Evolutionary conservation across 2,329 filamentous ascomycete genomes (phyloP).

Genomic region (Davidsoniella neocaledoniae): DNA sequence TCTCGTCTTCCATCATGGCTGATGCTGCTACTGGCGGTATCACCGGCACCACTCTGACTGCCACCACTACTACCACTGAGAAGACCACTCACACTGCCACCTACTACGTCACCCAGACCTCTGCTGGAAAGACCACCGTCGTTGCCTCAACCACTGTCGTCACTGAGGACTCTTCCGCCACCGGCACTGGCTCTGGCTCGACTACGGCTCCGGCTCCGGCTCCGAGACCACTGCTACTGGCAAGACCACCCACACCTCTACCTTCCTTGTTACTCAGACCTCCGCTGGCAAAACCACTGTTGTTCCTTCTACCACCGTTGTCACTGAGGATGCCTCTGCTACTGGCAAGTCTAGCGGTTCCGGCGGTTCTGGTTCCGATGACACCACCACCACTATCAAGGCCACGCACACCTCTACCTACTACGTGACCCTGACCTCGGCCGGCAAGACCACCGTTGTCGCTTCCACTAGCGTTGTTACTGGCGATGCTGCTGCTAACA

Average conservation of each 20-base stretch:
- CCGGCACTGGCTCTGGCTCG: neutral
- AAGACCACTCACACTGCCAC: neutral
- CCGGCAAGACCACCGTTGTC: slow-evolving; percentile 15
- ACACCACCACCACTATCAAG: slow-evolving; percentile 24
- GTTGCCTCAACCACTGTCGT: slow-evolving; percentile 24
- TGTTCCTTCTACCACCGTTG: slow-evolving; percentile 24
- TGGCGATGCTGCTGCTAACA: slow-evolving; percentile 13
- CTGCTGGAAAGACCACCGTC: slow-evolving; percentile 20
- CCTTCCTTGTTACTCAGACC: slow-evolving; percentile 21
- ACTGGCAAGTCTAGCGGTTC: neutral
- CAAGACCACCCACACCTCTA: slow-evolving; percentile 33
- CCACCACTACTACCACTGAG: slow-evolving; percentile 20
- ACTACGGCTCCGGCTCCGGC: slow-evolving; percentile 24
- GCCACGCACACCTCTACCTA: slow-evolving; percentile 22
- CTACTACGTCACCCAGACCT: neutral
- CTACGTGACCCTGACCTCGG: slow-evolving; percentile 20
- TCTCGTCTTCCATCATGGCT: slow-evolving; percentile 25
- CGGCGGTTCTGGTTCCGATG: slow-evolving; percentile 6
- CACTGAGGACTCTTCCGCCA: neutral
- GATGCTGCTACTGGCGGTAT: slow-evolving; percentile 22
- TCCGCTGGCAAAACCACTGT: slow-evolving; percentile 21
- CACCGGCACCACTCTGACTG: slow-evolving; percentile 22
- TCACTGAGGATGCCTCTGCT: slow-evolving; percentile 21
- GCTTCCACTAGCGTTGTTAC: slow-evolving; percentile 15
- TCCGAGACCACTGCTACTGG: slow-evolving; percentile 26